Evolutionary conservation across 2,329 filamentous ascomycete genomes (phyloP).

Genomic region (Zopfia rhizophila): DNA sequence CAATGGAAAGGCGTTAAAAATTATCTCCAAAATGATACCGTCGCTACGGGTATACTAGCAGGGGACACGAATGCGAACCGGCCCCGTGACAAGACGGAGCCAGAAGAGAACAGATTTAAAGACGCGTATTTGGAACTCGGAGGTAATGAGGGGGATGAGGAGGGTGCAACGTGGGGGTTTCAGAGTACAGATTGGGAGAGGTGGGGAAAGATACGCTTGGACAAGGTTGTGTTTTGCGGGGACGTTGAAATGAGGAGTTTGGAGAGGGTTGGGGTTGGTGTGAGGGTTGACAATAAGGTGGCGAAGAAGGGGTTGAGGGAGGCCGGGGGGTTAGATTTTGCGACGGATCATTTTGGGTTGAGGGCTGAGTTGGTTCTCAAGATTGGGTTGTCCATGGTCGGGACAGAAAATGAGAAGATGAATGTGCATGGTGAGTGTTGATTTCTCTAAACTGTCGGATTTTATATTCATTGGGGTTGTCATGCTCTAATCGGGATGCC

Average conservation of each 20-base stretch:
- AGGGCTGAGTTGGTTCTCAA: constrained; percentile 38
- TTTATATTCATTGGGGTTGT: too few species aligned
- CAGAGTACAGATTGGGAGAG: constrained; percentile 54
- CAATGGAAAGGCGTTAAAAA: constrained; percentile 59
- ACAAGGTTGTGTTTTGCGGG: constrained; percentile 63
- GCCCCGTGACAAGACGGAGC: constrained; percentile 60
- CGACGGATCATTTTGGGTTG: constrained; percentile 61
- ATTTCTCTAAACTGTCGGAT: too few species aligned
- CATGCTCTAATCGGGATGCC: too few species aligned
- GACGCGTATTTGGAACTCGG: constrained; percentile 65
- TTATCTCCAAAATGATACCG: constrained; percentile 52
- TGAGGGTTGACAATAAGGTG: constrained; percentile 51
- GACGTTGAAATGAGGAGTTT: constrained; percentile 44
- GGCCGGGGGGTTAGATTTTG: constrained; percentile 45
- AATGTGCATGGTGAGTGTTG: too few species aligned
- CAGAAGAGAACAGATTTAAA: constrained; percentile 58
- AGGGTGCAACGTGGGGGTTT: constrained; percentile 68
- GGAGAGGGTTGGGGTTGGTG: constrained; percentile 59
- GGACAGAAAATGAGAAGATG: too few species aligned
- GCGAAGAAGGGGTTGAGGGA: constrained; percentile 11
- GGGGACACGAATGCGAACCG: constrained; percentile 69
- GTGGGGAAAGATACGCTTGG: constrained; percentile 63
- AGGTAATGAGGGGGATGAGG: constrained; percentile 59
- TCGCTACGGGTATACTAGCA: constrained; percentile 58
- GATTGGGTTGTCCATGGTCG: too few species aligned